These are phyloP conservation scores for Mallotus repandus DNA, from an alignment of 441 rosid species.

Conservation along the genomic window DNA sequence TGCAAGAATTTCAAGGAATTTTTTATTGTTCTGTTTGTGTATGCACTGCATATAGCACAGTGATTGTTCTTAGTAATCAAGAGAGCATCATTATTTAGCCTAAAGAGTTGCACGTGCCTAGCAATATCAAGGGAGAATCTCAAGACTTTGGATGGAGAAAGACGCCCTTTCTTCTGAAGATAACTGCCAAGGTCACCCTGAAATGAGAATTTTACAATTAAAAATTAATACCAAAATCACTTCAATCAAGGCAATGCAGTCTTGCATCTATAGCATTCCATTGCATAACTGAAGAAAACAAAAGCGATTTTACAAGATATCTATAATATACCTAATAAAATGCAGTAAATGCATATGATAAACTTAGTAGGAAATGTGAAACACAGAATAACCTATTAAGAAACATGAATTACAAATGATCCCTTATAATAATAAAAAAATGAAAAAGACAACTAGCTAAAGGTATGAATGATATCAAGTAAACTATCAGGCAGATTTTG, in stretches of 20 bases:
- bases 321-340: background rate
- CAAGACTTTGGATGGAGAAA: slow-evolving; percentile 71
- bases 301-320: background rate
- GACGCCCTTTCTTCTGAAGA: slow-evolving; percentile 91
- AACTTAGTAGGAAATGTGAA: background rate
- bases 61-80: slow-evolving; percentile 9
- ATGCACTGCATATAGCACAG: background rate
- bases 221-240: slow-evolving; percentile 2
- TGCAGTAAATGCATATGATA: background rate
- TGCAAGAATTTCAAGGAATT: background rate
- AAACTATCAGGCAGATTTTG: background rate
- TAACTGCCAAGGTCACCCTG: slow-evolving; percentile 90
- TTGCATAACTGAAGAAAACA: background rate
- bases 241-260: background rate
- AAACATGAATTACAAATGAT: background rate
- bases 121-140: slow-evolving; percentile 90
- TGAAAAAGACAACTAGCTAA: background rate
- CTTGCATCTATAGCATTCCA: background rate
- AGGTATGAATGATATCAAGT: background rate
- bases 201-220: slow-evolving; percentile 22
- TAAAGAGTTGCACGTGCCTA: slow-evolving; percentile 45
- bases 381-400: background rate
- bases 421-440: background rate
- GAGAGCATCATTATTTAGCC: background rate
- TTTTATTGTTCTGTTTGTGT: background rate